Conservation (phyloP, 2,329 filamentous ascomycete genomes). For the Xylaria sp. region DNA sequence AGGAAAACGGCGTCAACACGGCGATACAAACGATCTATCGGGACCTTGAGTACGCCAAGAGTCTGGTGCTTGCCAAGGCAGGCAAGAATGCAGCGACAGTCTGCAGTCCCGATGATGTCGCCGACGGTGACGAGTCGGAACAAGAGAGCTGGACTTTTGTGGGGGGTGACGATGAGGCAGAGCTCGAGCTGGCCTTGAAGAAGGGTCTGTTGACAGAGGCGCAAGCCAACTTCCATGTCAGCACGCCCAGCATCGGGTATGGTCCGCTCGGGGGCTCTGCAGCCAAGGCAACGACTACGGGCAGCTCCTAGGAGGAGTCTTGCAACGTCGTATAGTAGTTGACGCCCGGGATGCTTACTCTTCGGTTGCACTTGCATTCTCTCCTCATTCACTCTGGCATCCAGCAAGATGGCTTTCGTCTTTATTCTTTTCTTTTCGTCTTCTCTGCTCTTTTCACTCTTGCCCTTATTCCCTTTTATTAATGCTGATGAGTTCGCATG, state of each 20-base stretch:
- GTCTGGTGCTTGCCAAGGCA: slow-evolving; percentile 65
- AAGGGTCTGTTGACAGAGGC: slow-evolving; percentile 27
- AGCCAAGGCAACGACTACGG: slow-evolving; percentile 6
- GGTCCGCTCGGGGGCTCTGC: slow-evolving; percentile 16
- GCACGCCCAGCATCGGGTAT: slow-evolving; percentile 13
- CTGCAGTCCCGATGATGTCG: slow-evolving; percentile 29
- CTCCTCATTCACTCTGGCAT: background rate
- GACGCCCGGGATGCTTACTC: slow-evolving; percentile 13
- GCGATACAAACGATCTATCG: slow-evolving; percentile 92
- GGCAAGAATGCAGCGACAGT: slow-evolving; percentile 43
- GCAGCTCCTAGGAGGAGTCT: slow-evolving; percentile 24
- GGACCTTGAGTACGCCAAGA: slow-evolving; percentile 87
- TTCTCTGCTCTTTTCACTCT: background rate
- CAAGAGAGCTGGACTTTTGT: slow-evolving; percentile 92
- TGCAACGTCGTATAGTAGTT: slow-evolving; percentile 25
- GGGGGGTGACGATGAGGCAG: slow-evolving; percentile 44
- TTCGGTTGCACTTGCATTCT: background rate
- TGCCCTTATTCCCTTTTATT: background rate
- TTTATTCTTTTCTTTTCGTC: background rate
- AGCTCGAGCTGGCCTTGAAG: slow-evolving; percentile 31
- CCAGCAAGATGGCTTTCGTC: background rate
- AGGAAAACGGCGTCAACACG: slow-evolving; percentile 86
- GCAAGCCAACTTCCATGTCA: slow-evolving; percentile 20
- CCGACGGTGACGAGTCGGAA: slow-evolving; percentile 53
- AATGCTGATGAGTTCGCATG: background rate